A percentile compares a stretch with the other conserved stretches of the same genome.
Conservation (phyloP, 208 protist genomes). For the Trypanosoma theileri region DNA sequence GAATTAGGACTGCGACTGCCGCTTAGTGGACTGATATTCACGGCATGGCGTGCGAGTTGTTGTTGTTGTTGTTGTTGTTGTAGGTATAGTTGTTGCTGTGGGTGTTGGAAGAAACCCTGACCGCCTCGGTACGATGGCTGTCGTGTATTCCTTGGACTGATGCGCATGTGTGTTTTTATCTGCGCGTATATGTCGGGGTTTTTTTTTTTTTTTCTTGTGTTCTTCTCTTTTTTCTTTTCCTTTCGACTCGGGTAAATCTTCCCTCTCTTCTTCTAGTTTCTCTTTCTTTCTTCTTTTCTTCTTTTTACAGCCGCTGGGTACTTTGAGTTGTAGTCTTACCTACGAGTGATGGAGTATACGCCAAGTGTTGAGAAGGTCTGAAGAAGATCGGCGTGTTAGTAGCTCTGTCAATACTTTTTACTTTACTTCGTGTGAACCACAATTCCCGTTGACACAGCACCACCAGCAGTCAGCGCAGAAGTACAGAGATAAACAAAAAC, state of each 20-base stretch:
- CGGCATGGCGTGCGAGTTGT: slow-evolving; percentile 15
- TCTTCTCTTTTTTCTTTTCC: neutral
- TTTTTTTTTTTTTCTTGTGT: too few relatives aligned
- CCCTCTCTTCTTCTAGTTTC: neutral
- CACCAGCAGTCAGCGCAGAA: too few relatives aligned
- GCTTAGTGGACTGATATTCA: slow-evolving; percentile 12
- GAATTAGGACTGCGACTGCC: slow-evolving; percentile 8
- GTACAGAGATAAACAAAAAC: neutral
- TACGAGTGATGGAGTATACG: neutral
- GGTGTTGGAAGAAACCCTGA: slow-evolving; percentile 11
- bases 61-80: slow-evolving; percentile 36
- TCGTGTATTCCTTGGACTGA: neutral
- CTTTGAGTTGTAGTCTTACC: neutral
- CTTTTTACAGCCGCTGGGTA: neutral
- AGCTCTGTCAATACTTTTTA: too few relatives aligned
- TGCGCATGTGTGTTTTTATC: neutral
- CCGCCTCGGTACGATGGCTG: slow-evolving; percentile 1
- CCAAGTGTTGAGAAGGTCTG: too few relatives aligned
- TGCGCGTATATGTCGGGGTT: neutral
- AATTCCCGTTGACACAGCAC: too few relatives aligned
- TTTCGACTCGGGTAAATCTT: neutral
- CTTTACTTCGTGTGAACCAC: too few relatives aligned
- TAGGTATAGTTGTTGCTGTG: slow-evolving; percentile 30
- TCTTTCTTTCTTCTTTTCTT: neutral
- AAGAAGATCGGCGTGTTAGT: too few relatives aligned